Base-by-base conservation (phyloP, 768 basidiomycete genomes). In the Fomitopsis serialis region DNA sequence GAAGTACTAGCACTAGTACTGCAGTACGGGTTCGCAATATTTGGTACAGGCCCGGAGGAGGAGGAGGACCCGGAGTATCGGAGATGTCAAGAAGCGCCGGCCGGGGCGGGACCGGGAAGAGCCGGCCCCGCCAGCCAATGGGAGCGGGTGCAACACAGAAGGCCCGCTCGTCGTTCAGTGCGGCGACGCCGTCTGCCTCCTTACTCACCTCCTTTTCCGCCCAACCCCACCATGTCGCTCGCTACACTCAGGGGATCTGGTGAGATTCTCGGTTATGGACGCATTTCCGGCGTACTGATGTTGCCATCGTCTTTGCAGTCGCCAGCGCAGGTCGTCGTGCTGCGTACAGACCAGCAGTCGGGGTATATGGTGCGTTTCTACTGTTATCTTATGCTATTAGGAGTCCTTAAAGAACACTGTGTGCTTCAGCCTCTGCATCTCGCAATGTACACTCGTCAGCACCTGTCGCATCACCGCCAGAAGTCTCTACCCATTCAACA, bases 401-500 rank as follows among this genome's bases (percentile, higher is more conserved):
- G 21, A 6, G 6, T 5, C 40, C 5, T 42, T 17, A 4, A 6
- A 17, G 17, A 7, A 5, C 5, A 7, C 45, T 19, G 15, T 43
- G 19, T 36, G 42, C 32, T 34, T 2, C 27, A 24, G 29, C 36
- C 4, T 29, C 56, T 82, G 81, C 73, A 52, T 69, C 65, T 63
- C 84, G 84, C 61, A 74, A 75, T 40, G 62, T 90, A 21, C 84
- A 87, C 61, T 69, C 78, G 10, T 80, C 85, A 9, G 71, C 66
- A 48, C 67, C 78, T 48, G 64, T 66, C 12, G 62, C 66, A 43
- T 65, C 68, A 49, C 74, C 72, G 12, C 70, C 71, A 22, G 66
- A 75, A 15, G 65, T 72, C 44, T 68, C 80, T 13, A 72, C 76
- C 42, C 72, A 70, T 12, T 72, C 79, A 17, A 70, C 76, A 1